Base-by-base conservation (phyloP, 2,329 filamentous ascomycete genomes). In the Biscogniauxia marginata region DNA sequence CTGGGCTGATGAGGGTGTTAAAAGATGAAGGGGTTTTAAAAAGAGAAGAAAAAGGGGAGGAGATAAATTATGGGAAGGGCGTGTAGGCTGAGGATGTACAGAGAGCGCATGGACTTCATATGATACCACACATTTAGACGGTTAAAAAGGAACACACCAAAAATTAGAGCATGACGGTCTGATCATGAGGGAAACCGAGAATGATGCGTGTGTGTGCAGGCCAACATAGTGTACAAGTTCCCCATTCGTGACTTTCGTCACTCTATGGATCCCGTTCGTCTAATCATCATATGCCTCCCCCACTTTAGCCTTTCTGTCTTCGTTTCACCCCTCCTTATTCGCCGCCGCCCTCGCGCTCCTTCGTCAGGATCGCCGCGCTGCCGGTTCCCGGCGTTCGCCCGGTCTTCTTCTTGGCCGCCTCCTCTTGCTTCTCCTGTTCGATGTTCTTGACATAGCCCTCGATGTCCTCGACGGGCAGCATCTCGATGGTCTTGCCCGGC, bases 351-450 rank as follows among this genome's bases (percentile, higher is more conserved):
- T 75, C 75, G 57, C 73, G 67, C 71, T 78, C 75, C 79, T 86
- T 78, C 75, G 90, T 92, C 70, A 90, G 80, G 68, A 95, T 91
- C 46, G 90, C 84, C 18, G 90, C 86, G 65, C 78, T 86, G 48
- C 86, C 87, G 50, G 83, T 85, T 56, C 86, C 87, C n/a, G 86
- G 83, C 59, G 85, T 84, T 66, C 87, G 82, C 57, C 90, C 89
- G 46, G 85, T 90, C 87, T 96, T 96, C 88, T 96, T 96, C 84
- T 92, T 96, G 44, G 91, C 91, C 21, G 93, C 93, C 80, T 99
- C 95, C 76, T 98, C 95, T 73, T 96, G 93, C 84, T 99, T 99
- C 84, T 99, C 96, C 69, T 93, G 90, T 81, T 99, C 96, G 75
- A 99, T 99, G 76, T 86, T 95, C 86, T 98, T 98, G 71, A 99